Conservation (phyloP, 2,329 filamentous ascomycete genomes). For the Periglandula ipomoeae region DNA sequence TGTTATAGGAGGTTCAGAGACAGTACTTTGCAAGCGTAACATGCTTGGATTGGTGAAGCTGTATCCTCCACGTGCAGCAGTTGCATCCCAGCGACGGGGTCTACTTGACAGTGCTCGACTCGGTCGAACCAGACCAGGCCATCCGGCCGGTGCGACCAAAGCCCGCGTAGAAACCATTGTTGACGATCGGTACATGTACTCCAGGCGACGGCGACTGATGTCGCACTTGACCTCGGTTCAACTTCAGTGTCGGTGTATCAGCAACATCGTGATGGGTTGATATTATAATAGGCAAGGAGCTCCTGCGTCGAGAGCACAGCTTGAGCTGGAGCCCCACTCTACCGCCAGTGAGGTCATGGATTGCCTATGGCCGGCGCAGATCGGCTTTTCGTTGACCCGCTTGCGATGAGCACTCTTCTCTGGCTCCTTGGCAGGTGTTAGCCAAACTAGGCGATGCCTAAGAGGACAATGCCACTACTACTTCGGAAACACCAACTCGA, state of each 20-base stretch:
- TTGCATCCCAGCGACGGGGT: not conserved
- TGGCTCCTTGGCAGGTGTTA: too few relatives aligned
- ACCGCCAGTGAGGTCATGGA: slow-evolving; percentile 13
- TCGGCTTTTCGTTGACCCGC: slow-evolving; percentile 3
- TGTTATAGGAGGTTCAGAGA: not conserved
- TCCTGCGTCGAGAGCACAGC: not conserved
- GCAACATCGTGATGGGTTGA: too few relatives aligned
- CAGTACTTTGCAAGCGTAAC: slow-evolving; percentile 18
- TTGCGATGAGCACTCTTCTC: too few relatives aligned
- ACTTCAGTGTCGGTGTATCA: too few relatives aligned
- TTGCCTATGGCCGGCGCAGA: not conserved
- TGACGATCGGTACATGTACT: too few relatives aligned
- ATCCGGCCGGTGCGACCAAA: slow-evolving; percentile 15
- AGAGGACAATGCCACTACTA: not conserved
- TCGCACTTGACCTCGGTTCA: too few relatives aligned
- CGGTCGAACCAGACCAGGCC: not conserved
- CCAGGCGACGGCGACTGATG: too few relatives aligned
- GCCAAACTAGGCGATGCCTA: too few relatives aligned
- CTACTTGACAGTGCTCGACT: not conserved
- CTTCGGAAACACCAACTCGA: too few relatives aligned
- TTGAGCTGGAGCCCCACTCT: not conserved
- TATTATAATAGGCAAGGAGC: too few relatives aligned
- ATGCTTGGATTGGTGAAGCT: not conserved
- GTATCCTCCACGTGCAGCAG: not conserved
- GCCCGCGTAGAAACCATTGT: slow-evolving; percentile 21